A percentile compares a stretch with the other conserved stretches of the same genome.
phyloP scores from a whole-genome alignment of 2,329 filamentous ascomycete genomes.

The Akanthomyces uredinophilus region DNA sequence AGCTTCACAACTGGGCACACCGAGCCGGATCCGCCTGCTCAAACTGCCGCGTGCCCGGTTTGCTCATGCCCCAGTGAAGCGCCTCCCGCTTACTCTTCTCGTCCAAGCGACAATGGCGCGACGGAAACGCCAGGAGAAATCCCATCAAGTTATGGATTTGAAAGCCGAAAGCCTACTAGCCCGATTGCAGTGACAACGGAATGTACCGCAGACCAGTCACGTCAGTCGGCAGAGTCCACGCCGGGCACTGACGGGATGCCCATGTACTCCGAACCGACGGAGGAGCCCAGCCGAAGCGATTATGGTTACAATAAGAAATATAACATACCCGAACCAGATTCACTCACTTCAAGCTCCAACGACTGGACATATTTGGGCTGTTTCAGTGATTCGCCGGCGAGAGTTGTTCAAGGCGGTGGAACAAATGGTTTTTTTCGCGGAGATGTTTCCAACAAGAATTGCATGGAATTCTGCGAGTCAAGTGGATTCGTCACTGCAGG shows the following conservation, averaged over 20 bases:
- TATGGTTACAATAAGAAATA: background rate
- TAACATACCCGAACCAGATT: background rate
- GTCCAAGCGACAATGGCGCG: background rate
- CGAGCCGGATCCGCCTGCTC: background rate
- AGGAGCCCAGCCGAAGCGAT: background rate
- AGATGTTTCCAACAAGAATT: constrained; percentile 44
- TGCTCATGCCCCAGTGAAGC: background rate
- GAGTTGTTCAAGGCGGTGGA: constrained; percentile 17
- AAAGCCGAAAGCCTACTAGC: background rate
- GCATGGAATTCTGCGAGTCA: constrained; percentile 41
- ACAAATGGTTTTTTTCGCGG: constrained; percentile 24
- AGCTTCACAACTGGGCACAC: background rate
- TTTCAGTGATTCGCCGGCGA: constrained; percentile 23
- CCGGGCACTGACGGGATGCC: background rate
- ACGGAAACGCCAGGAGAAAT: background rate
- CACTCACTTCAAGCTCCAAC: background rate
- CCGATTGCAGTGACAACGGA: background rate
- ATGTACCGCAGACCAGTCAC: background rate
- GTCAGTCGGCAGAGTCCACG: background rate
- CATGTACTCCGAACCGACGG: background rate
- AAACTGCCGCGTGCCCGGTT: background rate
- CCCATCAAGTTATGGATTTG: background rate
- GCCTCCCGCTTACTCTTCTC: background rate
- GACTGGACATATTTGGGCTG: constrained; percentile 29
- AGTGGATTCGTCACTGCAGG: constrained; percentile 41